Conservation (phyloP, 2,329 filamentous ascomycete genomes). For the Pseudogymnoascus sp. region DNA sequence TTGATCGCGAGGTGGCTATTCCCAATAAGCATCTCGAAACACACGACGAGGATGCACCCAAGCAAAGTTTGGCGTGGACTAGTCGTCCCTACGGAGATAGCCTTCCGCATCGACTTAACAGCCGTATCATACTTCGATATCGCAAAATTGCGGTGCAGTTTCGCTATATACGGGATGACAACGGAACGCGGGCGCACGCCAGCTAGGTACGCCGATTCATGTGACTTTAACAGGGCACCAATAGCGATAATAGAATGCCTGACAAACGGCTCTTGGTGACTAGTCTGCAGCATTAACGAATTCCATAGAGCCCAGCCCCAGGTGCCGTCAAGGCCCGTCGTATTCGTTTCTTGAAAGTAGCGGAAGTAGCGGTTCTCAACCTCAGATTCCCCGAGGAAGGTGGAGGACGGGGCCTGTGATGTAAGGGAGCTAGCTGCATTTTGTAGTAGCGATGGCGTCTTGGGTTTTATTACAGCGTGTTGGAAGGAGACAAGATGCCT, state of each 20-base stretch:
- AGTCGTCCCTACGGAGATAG: neutral
- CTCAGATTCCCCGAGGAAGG: slow-evolving; percentile 40
- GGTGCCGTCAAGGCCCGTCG: slow-evolving; percentile 55
- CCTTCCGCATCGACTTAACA: neutral
- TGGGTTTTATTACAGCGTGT: slow-evolving; percentile 13
- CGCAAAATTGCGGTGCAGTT: slow-evolving; percentile 8
- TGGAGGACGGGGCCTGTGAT: slow-evolving; percentile 19
- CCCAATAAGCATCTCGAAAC: slow-evolving; percentile 16
- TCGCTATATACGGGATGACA: slow-evolving; percentile 17
- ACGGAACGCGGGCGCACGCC: slow-evolving; percentile 16
- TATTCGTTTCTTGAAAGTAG: slow-evolving; percentile 50
- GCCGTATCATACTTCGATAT: slow-evolving; percentile 9
- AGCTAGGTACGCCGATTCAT: slow-evolving; percentile 7
- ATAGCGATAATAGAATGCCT: slow-evolving; percentile 21
- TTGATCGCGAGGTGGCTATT: slow-evolving; percentile 3
- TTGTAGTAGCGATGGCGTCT: slow-evolving; percentile 17
- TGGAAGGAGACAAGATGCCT: neutral
- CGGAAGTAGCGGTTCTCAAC: slow-evolving; percentile 53
- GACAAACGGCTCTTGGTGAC: slow-evolving; percentile 17
- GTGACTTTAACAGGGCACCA: slow-evolving; percentile 16
- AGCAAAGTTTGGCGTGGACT: neutral
- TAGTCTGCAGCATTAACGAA: slow-evolving; percentile 16
- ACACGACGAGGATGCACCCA: slow-evolving; percentile 19
- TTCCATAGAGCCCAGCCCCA: slow-evolving; percentile 39
- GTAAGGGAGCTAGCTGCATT: slow-evolving; percentile 23